Percentiles rank a stretch among this genome's conserved stretches.
These are phyloP conservation scores for Pyrenophora seminiperda DNA, from an alignment of 2,329 filamentous ascomycete species.

Conservation along the genomic window DNA sequence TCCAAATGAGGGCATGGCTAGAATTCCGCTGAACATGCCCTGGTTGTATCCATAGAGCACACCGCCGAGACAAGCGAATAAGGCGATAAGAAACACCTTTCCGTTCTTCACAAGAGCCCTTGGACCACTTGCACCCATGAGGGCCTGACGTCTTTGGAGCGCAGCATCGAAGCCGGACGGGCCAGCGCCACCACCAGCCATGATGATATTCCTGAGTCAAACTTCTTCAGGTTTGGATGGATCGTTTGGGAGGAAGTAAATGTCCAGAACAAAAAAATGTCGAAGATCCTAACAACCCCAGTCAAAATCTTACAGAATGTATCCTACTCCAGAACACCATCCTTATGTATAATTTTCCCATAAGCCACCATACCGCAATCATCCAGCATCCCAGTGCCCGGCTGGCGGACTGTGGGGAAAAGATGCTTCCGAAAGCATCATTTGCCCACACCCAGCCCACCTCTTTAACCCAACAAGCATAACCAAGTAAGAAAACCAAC, in stretches of 20 bases:
- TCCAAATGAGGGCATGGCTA: slow-evolving; percentile 57
- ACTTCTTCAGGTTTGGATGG: not conserved
- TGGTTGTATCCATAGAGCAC: slow-evolving; percentile 74
- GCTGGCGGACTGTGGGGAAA: slow-evolving; percentile 13
- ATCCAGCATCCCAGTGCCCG: slow-evolving; percentile 25
- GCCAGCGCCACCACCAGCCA: slow-evolving; percentile 31
- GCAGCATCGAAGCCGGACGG: slow-evolving; percentile 30
- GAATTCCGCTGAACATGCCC: slow-evolving; percentile 74
- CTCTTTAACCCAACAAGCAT: slow-evolving; percentile 17
- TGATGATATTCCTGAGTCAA: slow-evolving; percentile 13
- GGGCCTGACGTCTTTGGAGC: slow-evolving; percentile 27
- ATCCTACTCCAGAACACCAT: slow-evolving; percentile 6
- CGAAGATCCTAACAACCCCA: not conserved
- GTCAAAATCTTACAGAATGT: not conserved
- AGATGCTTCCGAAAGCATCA: slow-evolving; percentile 12
- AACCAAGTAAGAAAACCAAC: slow-evolving; percentile 9
- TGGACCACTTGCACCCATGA: slow-evolving; percentile 48
- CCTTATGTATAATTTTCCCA: slow-evolving; percentile 8
- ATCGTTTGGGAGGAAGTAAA: no score
- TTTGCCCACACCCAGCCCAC: slow-evolving; percentile 4
- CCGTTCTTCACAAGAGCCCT: slow-evolving; percentile 58
- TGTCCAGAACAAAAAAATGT: not conserved
- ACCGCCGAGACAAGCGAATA: slow-evolving; percentile 60
- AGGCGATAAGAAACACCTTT: slow-evolving; percentile 61
- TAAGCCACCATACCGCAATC: slow-evolving; percentile 14